Base-by-base conservation (phyloP, 805 yeast genomes). In the Kodamaea hsintzibuensis region DNA sequence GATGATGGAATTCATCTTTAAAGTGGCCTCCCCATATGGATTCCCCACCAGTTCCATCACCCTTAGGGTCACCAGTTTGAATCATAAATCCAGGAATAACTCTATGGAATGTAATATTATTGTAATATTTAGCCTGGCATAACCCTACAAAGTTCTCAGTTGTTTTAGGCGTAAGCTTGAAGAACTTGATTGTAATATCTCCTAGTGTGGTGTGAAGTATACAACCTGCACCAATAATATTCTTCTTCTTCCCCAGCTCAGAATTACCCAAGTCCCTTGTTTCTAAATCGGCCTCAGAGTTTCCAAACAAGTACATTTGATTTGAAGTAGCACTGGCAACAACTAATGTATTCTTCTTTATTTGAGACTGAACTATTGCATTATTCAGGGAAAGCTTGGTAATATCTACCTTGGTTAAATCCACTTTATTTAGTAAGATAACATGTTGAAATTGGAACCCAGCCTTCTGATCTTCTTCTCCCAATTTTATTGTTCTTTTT, bases 181-280 rank as follows among this genome's bases (percentile, higher is more conserved):
- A 73, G 18, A 78, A 56, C 33, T 67, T 61, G 19, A 78, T 58
- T 38, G 64, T 62, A 25, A 78, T 76, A 57, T 78, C 82, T 2
- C 82, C 82, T 10, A 67, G 47, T 2, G 77, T 68, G 1, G 82
- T 78, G 57, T 78, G 69, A 8, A 66, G 48, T 1, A 59, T 59
- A 37, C 52, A 50, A 13, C 44, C 48, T 2, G 39, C 13, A 4
- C 25, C 25, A 2, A 54, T 14, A 5, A 49, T 7, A 16, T 25
- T 35, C 10, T 10, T 44, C 43, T 40, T 47, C 47, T 33, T 47
- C 16, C 18, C 35, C 5, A 33, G 22, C 12, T 14, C 13, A 35
- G 47, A 40, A 13, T 27, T 10, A 14, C 14, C 5, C 16, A 40
- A 35, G 40, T 33, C 37, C 13, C 50, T 12, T 10, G 44, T 19